These are phyloP conservation scores for Phytophthora fragariaefolia DNA, from an alignment of 352 stramenopile species.

Conservation along the genomic window DNA sequence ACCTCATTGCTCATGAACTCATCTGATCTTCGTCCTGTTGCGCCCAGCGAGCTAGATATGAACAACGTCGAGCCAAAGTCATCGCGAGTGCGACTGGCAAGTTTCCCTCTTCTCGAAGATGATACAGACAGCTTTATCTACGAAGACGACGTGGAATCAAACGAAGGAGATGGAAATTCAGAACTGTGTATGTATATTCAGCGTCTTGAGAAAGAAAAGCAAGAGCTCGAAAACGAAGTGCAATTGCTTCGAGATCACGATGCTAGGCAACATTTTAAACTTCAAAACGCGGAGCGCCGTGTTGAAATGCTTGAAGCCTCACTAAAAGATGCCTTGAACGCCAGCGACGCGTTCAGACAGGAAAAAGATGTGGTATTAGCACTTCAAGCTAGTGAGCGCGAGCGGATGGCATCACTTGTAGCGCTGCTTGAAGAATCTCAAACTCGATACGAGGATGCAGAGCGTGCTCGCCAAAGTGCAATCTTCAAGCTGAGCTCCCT, in stretches of 20 bases:
- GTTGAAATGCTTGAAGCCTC: constrained; percentile 52
- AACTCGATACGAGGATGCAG: constrained; percentile 58
- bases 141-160: constrained; percentile 40
- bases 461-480: constrained; percentile 59
- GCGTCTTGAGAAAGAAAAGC: constrained; percentile 55
- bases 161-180: constrained; percentile 29
- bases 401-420: constrained; percentile 40
- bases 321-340: constrained; percentile 36
- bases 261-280: constrained; percentile 42
- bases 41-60: constrained; percentile 19
- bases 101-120: constrained; percentile 36
- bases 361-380: constrained; percentile 45
- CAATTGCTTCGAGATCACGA: constrained; percentile 47
- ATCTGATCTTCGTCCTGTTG: constrained; percentile 14
- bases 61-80: constrained; percentile 18
- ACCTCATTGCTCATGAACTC: constrained; percentile 26
- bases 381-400: constrained; percentile 43
- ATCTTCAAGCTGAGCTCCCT: constrained; percentile 74
- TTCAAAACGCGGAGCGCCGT: constrained; percentile 32
- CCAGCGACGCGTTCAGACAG: constrained; percentile 34
- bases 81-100: constrained; percentile 18
- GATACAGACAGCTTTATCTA: constrained; percentile 40
- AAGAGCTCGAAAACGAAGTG: constrained; percentile 49
- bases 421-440: constrained; percentile 50
- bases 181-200: constrained; percentile 65